Base-by-base conservation (phyloP, 78 protist genomes). In the Cavenderia fasciculata region DNA sequence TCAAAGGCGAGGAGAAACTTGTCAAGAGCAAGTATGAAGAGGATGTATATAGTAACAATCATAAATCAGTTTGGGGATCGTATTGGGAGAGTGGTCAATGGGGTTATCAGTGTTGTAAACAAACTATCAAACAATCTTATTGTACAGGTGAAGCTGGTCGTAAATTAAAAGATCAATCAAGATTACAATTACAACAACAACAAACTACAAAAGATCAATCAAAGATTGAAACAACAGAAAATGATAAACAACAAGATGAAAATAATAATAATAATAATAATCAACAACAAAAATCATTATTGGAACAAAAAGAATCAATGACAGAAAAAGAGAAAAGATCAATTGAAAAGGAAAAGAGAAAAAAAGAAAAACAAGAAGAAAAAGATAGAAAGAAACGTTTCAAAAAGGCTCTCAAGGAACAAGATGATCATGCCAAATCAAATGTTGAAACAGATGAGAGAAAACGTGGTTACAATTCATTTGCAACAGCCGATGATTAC, bases 41-140 rank as follows among this genome's bases (percentile, higher is more conserved):
- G 36, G 99, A 98, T 49, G 96, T 96, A 54, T 59, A 25, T 43
- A 21, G 38, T 46, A 57, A 65, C 52, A 96, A 96, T 76, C 99
- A 98, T 82, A 96, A 69, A 19, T 18, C 94, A 16, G 93, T 98
- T n/a, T 98, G 99, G 98, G 99, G 99, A 4, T 94, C 97, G 7
- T 96, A 62, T 66, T 98, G 97, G 97, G 86, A 78, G 33, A 78
- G 51, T 25, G 98, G 97, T 16, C 69, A 52, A 7, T 98, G 99
- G 99, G 99, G 99, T 33, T 98, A 70, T 52, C 85, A 62, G 1
- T 97, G 99, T 86, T 97, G 99, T 94, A 92, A 92, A 46, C 69
- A 88, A 46, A 76, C 62, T 10, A 25, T 71, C 29, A 74, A 85
- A 57, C 49, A 86, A 29, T 29, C 97, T 1, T 96, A 95, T 78